These are phyloP conservation scores for Cladophialophora immunda DNA, from an alignment of 2,329 filamentous ascomycete genomes.

Conservation along the genomic window DNA sequence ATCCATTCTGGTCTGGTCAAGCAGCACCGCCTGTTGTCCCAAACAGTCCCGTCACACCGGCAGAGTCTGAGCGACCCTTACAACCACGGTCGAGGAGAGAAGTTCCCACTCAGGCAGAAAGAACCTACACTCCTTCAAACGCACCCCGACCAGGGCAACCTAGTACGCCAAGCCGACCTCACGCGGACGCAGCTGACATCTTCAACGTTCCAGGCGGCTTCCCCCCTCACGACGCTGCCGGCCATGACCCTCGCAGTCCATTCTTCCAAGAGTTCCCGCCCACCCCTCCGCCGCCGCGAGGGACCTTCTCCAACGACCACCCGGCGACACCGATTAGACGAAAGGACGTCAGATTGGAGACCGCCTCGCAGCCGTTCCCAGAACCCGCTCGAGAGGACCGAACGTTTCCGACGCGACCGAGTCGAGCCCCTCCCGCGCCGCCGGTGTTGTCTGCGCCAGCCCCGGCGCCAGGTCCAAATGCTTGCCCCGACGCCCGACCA, in stretches of 20 bases:
- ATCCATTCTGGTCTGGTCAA: background rate
- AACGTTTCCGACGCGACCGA: slow-evolving; percentile 7
- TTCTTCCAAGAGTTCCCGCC: slow-evolving; percentile 3
- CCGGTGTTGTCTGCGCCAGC: slow-evolving; percentile 10
- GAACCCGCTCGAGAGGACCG: background rate
- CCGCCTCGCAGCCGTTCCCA: background rate
- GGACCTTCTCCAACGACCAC: background rate
- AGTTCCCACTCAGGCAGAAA: slow-evolving; percentile 2
- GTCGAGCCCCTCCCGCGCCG: slow-evolving; percentile 14
- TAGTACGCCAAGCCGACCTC: background rate
- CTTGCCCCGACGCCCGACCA: background rate
- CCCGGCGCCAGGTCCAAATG: background rate
- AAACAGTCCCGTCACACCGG: background rate
- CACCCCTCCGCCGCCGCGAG: background rate
- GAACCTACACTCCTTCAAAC: background rate
- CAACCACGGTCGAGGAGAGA: background rate
- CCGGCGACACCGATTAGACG: background rate
- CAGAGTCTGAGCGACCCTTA: background rate
- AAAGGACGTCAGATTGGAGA: slow-evolving; percentile 7
- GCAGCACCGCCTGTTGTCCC: slow-evolving; percentile 3
- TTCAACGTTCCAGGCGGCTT: slow-evolving; percentile 16
- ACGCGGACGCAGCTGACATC: background rate
- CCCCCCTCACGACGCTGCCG: background rate
- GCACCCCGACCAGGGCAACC: slow-evolving; percentile 1
- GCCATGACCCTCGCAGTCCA: background rate